Conservation (phyloP, 1,284 basidiomycete species). For the Apiotrichum sp. region DNA sequence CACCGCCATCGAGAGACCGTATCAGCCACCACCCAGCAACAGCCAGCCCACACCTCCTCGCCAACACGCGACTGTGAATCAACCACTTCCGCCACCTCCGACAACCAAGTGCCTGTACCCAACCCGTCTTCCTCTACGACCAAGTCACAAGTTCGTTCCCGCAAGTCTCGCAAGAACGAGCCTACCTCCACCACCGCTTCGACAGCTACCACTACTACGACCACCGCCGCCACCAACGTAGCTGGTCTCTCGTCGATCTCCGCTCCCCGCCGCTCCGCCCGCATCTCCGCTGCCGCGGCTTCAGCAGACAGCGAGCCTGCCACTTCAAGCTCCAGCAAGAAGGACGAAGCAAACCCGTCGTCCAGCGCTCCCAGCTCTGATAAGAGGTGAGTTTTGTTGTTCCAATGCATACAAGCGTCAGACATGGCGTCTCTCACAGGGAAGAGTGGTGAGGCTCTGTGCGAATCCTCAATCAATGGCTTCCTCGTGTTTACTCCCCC, state of each 20-base stretch:
- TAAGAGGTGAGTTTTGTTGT: constrained; percentile 17
- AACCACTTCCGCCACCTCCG: not conserved
- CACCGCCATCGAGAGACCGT: constrained; percentile 7
- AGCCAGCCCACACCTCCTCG: not conserved
- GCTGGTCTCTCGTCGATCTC: not conserved
- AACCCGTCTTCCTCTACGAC: not conserved
- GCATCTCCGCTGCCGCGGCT: constrained; percentile 23
- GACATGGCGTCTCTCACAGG: no score
- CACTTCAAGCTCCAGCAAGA: constrained; percentile 13
- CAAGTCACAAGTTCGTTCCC: not conserved
- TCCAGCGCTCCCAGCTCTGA: constrained; percentile 1
- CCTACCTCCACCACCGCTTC: not conserved
- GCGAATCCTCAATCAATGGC: no score
- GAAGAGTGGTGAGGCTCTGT: not conserved
- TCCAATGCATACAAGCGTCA: no score
- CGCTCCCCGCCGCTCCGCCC: constrained; percentile 29
- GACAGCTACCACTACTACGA: no score
- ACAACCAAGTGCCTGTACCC: constrained; percentile 5
- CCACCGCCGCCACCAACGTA: no score
- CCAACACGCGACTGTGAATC: not conserved
- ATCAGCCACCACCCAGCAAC: not conserved
- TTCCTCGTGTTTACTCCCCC: no score
- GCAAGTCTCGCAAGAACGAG: not conserved
- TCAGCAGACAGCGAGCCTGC: constrained; percentile 10
- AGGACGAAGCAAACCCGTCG: constrained; percentile 26